Evolutionary conservation across 2,329 filamentous ascomycete species (phyloP), one percentile per base, ranked within the genome.

Genomic region (Pseudopyricularia cyperi): DNA sequence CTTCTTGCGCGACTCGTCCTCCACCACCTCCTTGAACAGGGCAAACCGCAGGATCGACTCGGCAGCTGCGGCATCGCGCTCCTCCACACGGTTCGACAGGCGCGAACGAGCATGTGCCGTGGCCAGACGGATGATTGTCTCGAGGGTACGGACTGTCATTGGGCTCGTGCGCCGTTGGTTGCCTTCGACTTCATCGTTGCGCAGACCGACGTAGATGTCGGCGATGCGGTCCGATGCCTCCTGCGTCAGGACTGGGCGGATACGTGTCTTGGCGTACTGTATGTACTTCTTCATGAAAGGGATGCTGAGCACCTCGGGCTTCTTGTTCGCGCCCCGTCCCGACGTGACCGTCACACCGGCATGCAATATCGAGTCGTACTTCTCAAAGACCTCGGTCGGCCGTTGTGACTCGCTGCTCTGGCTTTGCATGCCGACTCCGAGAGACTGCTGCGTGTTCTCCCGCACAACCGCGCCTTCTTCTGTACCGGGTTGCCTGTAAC

Each of bases 251-350:
- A 95, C 74, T 0, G 93, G 93, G 76, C 89, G 94, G 62, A 95
- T 79, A 63, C 93, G 77, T 34, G 80, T 86, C 72, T 98, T 98
- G 57, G 93, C 89, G 66, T 98, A 98, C 65, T 98, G 93, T 46
- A 98, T 94, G 67, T 96, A 98, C 70, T 98, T 98, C 73, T 98
- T 98, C 74, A 98, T 89, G 69, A 98, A 98, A 0, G 90, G 87
- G 55, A 98, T 96, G 69, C 87, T 95, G 52, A 98, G 74, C 14
- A 98, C 87, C 65, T 96, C 89, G 5, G 87, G 80, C 57, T 85
- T 85, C 66, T 87, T 86, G 59, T 80, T 81, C 26, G 83, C 71
- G 11, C 87, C 87, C 37, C 88, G 80, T 9, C 86, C 85, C 12
- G 83, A 76, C 4, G 83, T 88, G 15, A 88, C 69, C 7, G 83